phyloP scores from a whole-genome alignment of 495 filamentous ascomycete species.

The Apodospora peruviana region DNA sequence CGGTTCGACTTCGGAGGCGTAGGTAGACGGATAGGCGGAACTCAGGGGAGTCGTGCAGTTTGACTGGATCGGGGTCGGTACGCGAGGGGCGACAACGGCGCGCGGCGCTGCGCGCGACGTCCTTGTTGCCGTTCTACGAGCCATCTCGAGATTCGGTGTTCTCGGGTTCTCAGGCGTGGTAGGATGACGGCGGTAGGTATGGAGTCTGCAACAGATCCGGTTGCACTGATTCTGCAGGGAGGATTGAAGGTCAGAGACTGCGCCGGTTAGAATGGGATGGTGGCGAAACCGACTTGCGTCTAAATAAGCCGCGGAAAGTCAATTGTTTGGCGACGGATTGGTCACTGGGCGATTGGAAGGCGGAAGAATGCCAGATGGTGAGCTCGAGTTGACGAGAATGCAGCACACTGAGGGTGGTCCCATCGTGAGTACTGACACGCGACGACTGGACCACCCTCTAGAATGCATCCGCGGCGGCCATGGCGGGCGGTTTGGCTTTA shows the following conservation, averaged over 20 bases:
- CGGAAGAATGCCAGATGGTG: background rate
- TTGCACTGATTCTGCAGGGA: too few species aligned
- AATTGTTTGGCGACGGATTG: background rate
- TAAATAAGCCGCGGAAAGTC: too few species aligned
- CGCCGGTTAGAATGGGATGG: background rate
- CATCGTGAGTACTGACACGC: slow-evolving; percentile 37
- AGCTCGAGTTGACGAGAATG: slow-evolving; percentile 15
- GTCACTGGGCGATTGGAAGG: too few species aligned
- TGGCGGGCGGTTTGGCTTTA: slow-evolving; percentile 16
- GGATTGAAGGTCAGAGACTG: too few species aligned
- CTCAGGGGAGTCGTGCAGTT: slow-evolving; percentile 26
- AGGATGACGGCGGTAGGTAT: too few species aligned
- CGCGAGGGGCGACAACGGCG: slow-evolving; percentile 16
- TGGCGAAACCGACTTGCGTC: background rate
- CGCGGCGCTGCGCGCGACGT: slow-evolving; percentile 23
- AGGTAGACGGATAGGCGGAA: slow-evolving; percentile 37
- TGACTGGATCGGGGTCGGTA: slow-evolving; percentile 30
- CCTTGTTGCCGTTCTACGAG: slow-evolving; percentile 23
- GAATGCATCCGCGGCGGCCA: slow-evolving; percentile 42
- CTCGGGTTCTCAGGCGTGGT: background rate
- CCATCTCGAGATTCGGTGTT: slow-evolving; percentile 20
- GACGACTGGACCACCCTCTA: slow-evolving; percentile 46
- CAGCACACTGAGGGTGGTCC: slow-evolving; percentile 43
- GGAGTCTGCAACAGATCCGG: too few species aligned
- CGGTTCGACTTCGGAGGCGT: slow-evolving; percentile 39